Evolutionary conservation across 495 filamentous ascomycete genomes (phyloP).

Genomic region (Podospora fimiseda): DNA sequence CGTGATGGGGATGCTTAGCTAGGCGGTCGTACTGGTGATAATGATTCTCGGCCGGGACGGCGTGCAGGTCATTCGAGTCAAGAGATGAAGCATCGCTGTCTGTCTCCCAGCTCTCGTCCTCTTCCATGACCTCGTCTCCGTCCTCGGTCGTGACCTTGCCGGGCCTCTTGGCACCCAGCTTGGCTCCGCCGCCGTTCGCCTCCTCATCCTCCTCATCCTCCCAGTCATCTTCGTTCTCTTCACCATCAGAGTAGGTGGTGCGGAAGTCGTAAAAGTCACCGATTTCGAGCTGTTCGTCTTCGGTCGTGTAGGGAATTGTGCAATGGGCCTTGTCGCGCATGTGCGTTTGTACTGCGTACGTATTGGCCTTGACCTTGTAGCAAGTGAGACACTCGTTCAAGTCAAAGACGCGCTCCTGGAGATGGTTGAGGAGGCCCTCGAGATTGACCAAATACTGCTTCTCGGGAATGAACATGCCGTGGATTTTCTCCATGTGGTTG

Average conservation of each 20-base stretch:
- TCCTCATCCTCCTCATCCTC: slow-evolving; percentile 54
- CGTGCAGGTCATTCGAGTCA: slow-evolving; percentile 66
- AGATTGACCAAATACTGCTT: slow-evolving; percentile 70
- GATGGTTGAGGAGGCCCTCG: slow-evolving; percentile 67
- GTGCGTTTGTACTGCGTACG: slow-evolving; percentile 76
- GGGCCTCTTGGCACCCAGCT: slow-evolving; percentile 46
- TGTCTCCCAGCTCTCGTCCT: slow-evolving; percentile 68
- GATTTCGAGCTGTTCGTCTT: slow-evolving; percentile 88
- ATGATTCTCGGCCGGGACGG: slow-evolving; percentile 62
- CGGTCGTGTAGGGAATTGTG: slow-evolving; percentile 85
- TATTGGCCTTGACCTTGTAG: slow-evolving; percentile 64
- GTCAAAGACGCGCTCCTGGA: slow-evolving; percentile 69
- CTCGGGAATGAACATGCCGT: slow-evolving; percentile 96
- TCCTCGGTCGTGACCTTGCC: slow-evolving; percentile 43
- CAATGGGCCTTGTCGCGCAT: slow-evolving; percentile 97
- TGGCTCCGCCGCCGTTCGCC: slow-evolving; percentile 51
- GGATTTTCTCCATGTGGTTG: slow-evolving; percentile 81
- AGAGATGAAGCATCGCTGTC: slow-evolving; percentile 79
- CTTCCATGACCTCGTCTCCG: slow-evolving; percentile 31
- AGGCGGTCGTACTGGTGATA: slow-evolving; percentile 55
- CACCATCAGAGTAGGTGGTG: slow-evolving; percentile 77
- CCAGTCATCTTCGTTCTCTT: slow-evolving; percentile 59
- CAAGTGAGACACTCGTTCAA: slow-evolving; percentile 75
- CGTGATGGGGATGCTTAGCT: slow-evolving; percentile 58
- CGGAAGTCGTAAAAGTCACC: slow-evolving; percentile 99